Evolutionary conservation across 352 stramenopile species (phyloP).

Genomic region (Thraustotheca clavata): DNA sequence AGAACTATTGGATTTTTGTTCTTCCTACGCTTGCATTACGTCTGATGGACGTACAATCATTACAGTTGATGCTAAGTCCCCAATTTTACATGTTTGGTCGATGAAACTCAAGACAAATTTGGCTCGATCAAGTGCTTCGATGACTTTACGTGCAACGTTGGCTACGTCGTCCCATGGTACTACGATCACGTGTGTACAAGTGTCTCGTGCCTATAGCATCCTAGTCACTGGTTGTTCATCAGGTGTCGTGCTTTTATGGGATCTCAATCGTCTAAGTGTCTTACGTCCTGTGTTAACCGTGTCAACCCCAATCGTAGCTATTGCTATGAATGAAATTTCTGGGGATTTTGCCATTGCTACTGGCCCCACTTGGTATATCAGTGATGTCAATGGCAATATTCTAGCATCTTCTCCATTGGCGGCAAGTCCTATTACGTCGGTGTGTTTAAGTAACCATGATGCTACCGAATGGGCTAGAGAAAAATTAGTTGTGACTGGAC

Average conservation of each 20-base stretch:
- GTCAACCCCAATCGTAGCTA: conserved; percentile 27
- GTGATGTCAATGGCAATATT: conserved; percentile 53
- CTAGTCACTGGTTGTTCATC: conserved; percentile 50
- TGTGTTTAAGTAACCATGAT: conserved; percentile 43
- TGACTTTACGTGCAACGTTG: conserved; percentile 38
- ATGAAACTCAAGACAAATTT: conserved; percentile 27
- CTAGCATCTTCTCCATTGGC: conserved; percentile 37
- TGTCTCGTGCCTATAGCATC: conserved; percentile 52
- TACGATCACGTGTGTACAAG: conserved; percentile 41
- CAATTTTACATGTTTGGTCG: conserved; percentile 50
- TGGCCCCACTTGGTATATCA: conserved; percentile 46
- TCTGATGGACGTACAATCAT: conserved; percentile 54
- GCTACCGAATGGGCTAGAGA: conserved; percentile 49
- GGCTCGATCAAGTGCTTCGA: conserved; percentile 21
- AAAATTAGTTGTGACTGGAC: conserved; percentile 53
- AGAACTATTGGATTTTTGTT: conserved; percentile 38
- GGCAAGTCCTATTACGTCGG: conserved; percentile 32
- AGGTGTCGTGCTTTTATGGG: conserved; percentile 53
- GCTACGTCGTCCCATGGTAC: conserved; percentile 31
- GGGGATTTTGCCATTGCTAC: conserved; percentile 50
- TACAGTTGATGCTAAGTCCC: conserved; percentile 32
- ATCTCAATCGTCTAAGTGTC: conserved; percentile 54
- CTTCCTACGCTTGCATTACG: conserved; percentile 47
- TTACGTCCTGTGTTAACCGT: conserved; percentile 33
- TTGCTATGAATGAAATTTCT: conserved; percentile 56